Evolutionary conservation across 345 rosid species (phyloP).

Genomic region (Odontarrhena argentea): DNA sequence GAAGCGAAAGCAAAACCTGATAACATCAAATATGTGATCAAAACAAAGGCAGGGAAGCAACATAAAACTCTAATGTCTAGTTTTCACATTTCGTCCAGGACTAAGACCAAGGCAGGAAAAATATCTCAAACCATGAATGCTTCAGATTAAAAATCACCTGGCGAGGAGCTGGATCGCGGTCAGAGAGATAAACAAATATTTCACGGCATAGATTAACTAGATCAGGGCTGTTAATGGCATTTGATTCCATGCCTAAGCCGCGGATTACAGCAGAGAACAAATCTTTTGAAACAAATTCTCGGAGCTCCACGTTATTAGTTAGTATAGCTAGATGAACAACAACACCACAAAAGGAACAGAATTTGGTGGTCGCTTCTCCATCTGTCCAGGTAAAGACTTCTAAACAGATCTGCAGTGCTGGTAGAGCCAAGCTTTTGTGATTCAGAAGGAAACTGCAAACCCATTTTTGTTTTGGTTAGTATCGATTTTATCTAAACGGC

Average conservation of each 20-base stretch:
- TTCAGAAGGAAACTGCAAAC: conserved; percentile 64
- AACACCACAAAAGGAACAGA: conserved; percentile 59
- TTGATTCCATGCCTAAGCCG: conserved; percentile 72
- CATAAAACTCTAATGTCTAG: no score
- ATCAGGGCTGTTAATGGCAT: conserved; percentile 65
- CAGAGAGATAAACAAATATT: conserved; percentile 66
- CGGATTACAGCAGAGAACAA: conserved; percentile 63
- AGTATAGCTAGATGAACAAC: conserved; percentile 61
- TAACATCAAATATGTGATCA: not conserved
- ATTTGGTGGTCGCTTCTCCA: conserved; percentile 66
- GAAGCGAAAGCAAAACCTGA: conserved; percentile 83
- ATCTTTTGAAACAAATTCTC: conserved; percentile 61
- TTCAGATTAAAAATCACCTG: conserved; percentile 56
- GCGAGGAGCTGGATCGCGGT: conserved; percentile 74
- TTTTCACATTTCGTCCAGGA: no score
- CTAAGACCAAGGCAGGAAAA: not conserved
- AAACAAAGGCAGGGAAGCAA: not conserved
- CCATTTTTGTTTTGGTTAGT: not conserved
- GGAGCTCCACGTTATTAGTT: conserved; percentile 63
- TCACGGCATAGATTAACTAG: conserved; percentile 75
- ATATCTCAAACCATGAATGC: not conserved
- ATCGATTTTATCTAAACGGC: not conserved
- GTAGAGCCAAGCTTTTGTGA: conserved; percentile 59
- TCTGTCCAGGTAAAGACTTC: conserved; percentile 81
- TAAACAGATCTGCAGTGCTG: conserved; percentile 62